Conservation (phyloP, 768 basidiomycete species). For the Cyclocybe cylindracea region DNA sequence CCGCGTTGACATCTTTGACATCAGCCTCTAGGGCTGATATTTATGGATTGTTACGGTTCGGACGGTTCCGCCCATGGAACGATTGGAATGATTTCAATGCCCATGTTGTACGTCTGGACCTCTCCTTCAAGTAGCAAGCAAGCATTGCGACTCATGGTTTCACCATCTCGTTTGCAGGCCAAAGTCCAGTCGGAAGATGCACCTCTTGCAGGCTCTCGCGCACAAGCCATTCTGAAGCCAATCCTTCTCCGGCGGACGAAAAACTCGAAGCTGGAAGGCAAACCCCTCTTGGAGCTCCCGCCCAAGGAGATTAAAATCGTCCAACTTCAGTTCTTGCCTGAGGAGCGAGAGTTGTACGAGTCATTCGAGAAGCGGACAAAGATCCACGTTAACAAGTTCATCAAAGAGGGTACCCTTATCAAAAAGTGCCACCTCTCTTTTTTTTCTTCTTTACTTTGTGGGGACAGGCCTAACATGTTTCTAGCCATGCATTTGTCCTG, state of each 20-base stretch:
- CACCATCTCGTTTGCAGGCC: constrained; percentile 31
- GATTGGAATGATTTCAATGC: constrained; percentile 70
- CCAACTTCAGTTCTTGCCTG: constrained; percentile 59
- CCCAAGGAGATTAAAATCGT: constrained; percentile 60
- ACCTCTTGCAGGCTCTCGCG: constrained; percentile 62
- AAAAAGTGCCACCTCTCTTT: constrained; percentile 57
- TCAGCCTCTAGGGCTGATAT: constrained; percentile 56
- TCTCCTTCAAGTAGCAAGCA: neutral
- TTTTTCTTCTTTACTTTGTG: neutral
- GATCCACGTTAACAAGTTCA: constrained; percentile 59
- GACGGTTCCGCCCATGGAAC: constrained; percentile 68
- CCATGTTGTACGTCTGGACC: constrained; percentile 43
- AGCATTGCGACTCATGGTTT: neutral
- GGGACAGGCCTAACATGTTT: neutral
- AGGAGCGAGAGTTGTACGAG: constrained; percentile 67
- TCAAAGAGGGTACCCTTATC: constrained; percentile 62
- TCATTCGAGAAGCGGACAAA: constrained; percentile 55
- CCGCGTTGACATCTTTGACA: neutral
- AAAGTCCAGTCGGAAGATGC: constrained; percentile 58
- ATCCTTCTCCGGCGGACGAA: constrained; percentile 77
- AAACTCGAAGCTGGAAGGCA: constrained; percentile 62
- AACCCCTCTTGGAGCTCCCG: constrained; percentile 66
- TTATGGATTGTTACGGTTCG: constrained; percentile 71
- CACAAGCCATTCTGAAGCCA: constrained; percentile 67
- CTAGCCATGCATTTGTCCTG: constrained; percentile 49